Evolutionary conservation across 176 grass and related monocot genomes (phyloP).

Genomic region (Melocanna baccifera): DNA sequence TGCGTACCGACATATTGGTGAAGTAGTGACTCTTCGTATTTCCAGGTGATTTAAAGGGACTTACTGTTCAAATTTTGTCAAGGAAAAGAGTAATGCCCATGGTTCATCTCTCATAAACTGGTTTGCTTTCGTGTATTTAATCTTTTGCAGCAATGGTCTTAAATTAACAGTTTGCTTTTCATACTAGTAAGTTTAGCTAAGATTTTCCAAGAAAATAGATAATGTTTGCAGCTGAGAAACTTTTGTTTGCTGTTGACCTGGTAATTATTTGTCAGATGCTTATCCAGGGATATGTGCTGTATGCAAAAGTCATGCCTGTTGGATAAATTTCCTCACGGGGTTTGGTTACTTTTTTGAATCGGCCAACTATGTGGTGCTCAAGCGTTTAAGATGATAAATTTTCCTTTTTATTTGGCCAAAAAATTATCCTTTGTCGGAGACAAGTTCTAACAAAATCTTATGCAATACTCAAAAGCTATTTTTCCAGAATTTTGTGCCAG

Average conservation of each 20-base stretch:
- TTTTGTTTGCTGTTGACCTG: no score
- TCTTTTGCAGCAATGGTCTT: not conserved
- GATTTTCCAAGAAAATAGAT: not conserved
- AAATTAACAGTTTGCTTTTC: constrained; percentile 15
- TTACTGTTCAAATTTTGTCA: constrained; percentile 72
- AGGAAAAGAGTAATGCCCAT: constrained; percentile 44
- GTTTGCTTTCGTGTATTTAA: constrained; percentile 1
- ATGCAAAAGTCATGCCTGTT: not conserved
- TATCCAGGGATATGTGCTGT: no score
- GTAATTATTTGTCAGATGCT: no score
- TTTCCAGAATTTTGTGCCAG: not conserved
- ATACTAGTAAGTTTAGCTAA: not conserved
- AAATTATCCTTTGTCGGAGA: not conserved
- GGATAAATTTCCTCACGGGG: not conserved
- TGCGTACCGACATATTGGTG: not conserved
- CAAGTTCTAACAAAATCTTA: constrained; percentile 5
- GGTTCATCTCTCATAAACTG: constrained; percentile 26
- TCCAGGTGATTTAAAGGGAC: constrained; percentile 53
- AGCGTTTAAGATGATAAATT: not conserved
- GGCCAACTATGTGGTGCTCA: not conserved
- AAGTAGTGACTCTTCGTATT: constrained; percentile 21
- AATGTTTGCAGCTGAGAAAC: no score
- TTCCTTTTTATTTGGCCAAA: not conserved
- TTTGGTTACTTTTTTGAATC: not conserved
- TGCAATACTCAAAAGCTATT: constrained; percentile 3